Conservation (phyloP, 2,329 filamentous ascomycete genomes). For the Coniochaeta sp. region DNA sequence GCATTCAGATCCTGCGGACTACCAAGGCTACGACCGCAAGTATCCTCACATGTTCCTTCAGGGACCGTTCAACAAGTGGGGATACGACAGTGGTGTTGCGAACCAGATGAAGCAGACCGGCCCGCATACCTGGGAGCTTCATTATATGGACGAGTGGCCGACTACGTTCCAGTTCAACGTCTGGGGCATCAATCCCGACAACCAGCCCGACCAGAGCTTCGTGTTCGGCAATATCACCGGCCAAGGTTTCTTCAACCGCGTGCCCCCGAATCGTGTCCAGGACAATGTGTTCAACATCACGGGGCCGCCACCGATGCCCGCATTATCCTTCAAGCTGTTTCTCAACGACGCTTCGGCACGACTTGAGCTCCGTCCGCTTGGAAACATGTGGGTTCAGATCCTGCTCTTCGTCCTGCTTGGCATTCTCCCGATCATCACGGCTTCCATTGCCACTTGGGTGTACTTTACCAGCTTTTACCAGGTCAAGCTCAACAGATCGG, state of each 20-base stretch:
- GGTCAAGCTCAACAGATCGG: conserved; percentile 32
- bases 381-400: conserved; percentile 46
- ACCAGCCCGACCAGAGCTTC: conserved; percentile 50
- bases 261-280: conserved; percentile 51
- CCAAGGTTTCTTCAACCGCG: conserved; percentile 52
- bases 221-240: conserved; percentile 55
- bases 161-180: conserved; percentile 54
- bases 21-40: conserved; percentile 30
- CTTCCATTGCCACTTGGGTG: conserved; percentile 39
- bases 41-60: conserved; percentile 58
- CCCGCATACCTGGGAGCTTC: conserved; percentile 47
- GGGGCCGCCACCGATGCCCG: conserved; percentile 42
- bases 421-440: conserved; percentile 43
- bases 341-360: conserved; percentile 46
- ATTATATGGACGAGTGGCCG: conserved; percentile 59
- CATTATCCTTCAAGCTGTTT: conserved; percentile 46
- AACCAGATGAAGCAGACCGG: conserved; percentile 42
- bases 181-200: conserved; percentile 60
- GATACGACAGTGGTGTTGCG: conserved; percentile 51
- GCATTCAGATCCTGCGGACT: conserved; percentile 42
- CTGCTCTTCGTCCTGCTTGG: conserved; percentile 45
- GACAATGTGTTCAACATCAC: conserved; percentile 53
- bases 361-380: conserved; percentile 44
- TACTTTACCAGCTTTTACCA: conserved; percentile 57
- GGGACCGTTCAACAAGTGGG: conserved; percentile 56